Evolutionary conservation across 768 basidiomycete species (phyloP).

Genomic region (Psilocybe tampanensis): DNA sequence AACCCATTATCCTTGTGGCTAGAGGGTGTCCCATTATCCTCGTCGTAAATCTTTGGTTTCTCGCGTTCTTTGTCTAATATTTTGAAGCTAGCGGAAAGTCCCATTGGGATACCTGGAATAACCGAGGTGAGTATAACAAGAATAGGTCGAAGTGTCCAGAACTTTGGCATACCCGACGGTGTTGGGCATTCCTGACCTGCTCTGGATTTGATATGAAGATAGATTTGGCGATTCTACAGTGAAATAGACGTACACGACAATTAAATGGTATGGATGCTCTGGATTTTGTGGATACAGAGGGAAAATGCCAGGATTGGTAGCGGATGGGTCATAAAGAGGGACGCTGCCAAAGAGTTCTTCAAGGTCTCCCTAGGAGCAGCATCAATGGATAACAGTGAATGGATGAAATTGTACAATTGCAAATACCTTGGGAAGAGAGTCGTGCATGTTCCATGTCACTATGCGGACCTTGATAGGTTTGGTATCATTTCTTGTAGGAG

Average conservation of each 20-base stretch:
- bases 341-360: slow-evolving; percentile 71
- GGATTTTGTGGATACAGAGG: slow-evolving; percentile 52
- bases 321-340: slow-evolving; percentile 38
- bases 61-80: slow-evolving; percentile 57
- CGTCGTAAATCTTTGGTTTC: slow-evolving; percentile 32
- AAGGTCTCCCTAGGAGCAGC: slow-evolving; percentile 61
- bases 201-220: slow-evolving; percentile 25
- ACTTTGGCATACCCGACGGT: slow-evolving; percentile 51
- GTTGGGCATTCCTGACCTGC: slow-evolving; percentile 83
- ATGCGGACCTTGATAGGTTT: slow-evolving; percentile 68
- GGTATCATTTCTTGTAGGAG: slow-evolving; percentile 23
- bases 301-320: slow-evolving; percentile 33
- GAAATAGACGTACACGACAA: slow-evolving; percentile 64
- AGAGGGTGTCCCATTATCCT: slow-evolving; percentile 17
- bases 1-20: slow-evolving; percentile 40
- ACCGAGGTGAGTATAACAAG: neutral
- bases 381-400: neutral
- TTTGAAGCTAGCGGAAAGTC: slow-evolving; percentile 76
- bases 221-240: neutral
- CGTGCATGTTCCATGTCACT: slow-evolving; percentile 87
- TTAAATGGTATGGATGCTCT: slow-evolving; percentile 72
- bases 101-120: slow-evolving; percentile 70
- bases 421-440: slow-evolving; percentile 71
- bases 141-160: neutral
- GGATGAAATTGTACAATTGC: neutral